A percentile compares a stretch with the other conserved stretches of the same genome.
Evolutionary conservation across 2,329 filamentous ascomycete genomes (phyloP).

Genomic region (Bimuria novae-zelandiae): DNA sequence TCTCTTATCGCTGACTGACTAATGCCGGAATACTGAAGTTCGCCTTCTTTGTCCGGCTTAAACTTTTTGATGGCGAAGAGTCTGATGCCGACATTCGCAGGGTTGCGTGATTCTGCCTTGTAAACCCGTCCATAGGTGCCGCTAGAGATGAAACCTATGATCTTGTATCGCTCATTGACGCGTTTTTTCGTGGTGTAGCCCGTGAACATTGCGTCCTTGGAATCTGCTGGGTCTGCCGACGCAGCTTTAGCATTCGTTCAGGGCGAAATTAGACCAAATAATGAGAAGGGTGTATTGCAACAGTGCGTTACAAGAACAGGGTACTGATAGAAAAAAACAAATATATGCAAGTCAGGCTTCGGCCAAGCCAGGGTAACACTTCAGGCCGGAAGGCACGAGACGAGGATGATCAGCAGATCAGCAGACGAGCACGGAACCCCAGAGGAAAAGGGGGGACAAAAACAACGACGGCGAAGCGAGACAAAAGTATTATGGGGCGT

Average conservation of each 20-base stretch:
- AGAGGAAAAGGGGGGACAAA: constrained; percentile 1
- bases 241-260: constrained; percentile 15
- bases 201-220: constrained; percentile 47
- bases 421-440: not conserved
- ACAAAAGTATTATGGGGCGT: constrained; percentile 6
- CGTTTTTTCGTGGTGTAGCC: constrained; percentile 74
- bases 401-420: constrained; percentile 22
- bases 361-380: constrained; percentile 7
- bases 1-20: constrained; percentile 96
- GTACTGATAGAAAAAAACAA: constrained; percentile 1
- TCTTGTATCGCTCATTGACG: constrained; percentile 90
- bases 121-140: constrained; percentile 98
- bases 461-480: not conserved
- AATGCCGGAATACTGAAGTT: constrained; percentile 95
- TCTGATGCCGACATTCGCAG: constrained; percentile 71
- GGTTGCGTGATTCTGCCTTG: constrained; percentile 69
- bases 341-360: constrained; percentile 1
- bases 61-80: constrained; percentile 99
- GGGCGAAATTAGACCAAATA: not conserved
- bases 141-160: constrained; percentile 97
- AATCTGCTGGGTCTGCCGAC: constrained; percentile 31
- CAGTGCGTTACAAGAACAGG: no score
- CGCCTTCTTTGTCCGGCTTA: constrained; percentile 98
- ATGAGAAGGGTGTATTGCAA: not conserved
- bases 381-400: constrained; percentile 12